Evolutionary conservation across 1,284 basidiomycete species (phyloP), one percentile per base, ranked within the genome.

Genomic region (Farysia itapuensis): DNA sequence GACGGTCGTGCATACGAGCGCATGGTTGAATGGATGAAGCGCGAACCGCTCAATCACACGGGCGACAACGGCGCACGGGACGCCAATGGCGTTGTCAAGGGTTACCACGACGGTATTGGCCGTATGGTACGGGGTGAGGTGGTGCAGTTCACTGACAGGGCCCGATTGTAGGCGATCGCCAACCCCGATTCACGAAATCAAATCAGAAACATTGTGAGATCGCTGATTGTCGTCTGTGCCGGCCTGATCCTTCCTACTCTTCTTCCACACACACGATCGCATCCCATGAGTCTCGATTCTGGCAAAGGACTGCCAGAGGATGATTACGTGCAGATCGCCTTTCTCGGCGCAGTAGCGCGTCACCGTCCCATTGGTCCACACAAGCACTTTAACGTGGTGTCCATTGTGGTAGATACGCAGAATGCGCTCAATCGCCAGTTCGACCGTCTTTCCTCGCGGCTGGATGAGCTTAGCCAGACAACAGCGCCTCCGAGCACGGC

Each of bases 21-120:
- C 12, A 64, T 69, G 59, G 47, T 70, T n/a, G 65, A 65, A 22
- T 70, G 64, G 56, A 67, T 70, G 64, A 60, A 60, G 40, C 39
- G 41, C n/a, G 67, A 70, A 30, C 65, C 67, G 1, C 46, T 70
- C 34, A 70, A 70, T 19, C 64, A 67, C 13, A 33, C 38, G 3
- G 65, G 67, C 6, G 45, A 61, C 23, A 19, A 39, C 5, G 67
- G 61, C 9, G 66, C 47, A 2, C 30, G 67, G 33, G 67, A 70
- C 34, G 44, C 43, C 11, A 53, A 63, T n/a, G 65, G 67, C 8
- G 65, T 67, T 3, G 42, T 70, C 16, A 57, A 60, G 38, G 67
- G 67, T 2, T 69, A 67, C 23, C 35, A 50, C 3, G 39, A 69
- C 23, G 60, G 53, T 4, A 60, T 69, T 12, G 67, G 67, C 3